Percentiles rank a stretch among this genome's conserved stretches.
Conservation (phyloP, 2,329 filamentous ascomycete genomes). For the Aspergillus ochraceus region DNA sequence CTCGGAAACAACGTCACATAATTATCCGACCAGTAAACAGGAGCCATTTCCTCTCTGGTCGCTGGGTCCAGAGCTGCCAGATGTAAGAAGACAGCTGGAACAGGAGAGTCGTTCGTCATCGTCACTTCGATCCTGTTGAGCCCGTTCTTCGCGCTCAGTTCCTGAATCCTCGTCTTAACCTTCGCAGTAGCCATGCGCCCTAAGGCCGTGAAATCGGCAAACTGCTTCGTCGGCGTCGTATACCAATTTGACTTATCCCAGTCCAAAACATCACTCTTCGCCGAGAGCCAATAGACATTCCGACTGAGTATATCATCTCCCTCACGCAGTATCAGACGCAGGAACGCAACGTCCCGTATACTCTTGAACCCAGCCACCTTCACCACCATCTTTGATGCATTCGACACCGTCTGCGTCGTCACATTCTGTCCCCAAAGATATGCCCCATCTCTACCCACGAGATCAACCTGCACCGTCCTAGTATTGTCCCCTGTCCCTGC, state of each 20-base stretch:
- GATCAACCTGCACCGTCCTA: constrained; percentile 50
- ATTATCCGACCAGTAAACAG: constrained; percentile 62
- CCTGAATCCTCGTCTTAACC: constrained; percentile 33
- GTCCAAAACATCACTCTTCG: constrained; percentile 50
- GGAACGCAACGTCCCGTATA: constrained; percentile 48
- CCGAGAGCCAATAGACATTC: constrained; percentile 62
- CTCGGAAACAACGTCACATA: constrained; percentile 62
- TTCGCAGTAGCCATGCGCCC: constrained; percentile 39
- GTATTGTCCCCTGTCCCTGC: constrained; percentile 31
- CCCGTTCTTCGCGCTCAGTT: neutral
- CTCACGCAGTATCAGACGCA: constrained; percentile 52
- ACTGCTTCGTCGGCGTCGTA: constrained; percentile 56
- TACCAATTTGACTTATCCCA: constrained; percentile 62
- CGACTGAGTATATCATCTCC: constrained; percentile 45
- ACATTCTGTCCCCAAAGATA: constrained; percentile 37
- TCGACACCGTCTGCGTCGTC: constrained; percentile 44
- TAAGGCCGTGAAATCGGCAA: constrained; percentile 51
- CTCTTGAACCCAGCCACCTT: constrained; percentile 32
- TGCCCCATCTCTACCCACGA: constrained; percentile 52
- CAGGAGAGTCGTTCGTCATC: constrained; percentile 53
- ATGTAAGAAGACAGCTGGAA: constrained; percentile 60
- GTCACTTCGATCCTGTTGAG: constrained; percentile 32
- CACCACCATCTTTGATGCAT: constrained; percentile 43
- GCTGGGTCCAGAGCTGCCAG: constrained; percentile 50
- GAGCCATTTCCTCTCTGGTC: constrained; percentile 47